These are phyloP conservation scores for Aspergillus sergii DNA, from an alignment of 2,329 filamentous ascomycete genomes.

Conservation along the genomic window DNA sequence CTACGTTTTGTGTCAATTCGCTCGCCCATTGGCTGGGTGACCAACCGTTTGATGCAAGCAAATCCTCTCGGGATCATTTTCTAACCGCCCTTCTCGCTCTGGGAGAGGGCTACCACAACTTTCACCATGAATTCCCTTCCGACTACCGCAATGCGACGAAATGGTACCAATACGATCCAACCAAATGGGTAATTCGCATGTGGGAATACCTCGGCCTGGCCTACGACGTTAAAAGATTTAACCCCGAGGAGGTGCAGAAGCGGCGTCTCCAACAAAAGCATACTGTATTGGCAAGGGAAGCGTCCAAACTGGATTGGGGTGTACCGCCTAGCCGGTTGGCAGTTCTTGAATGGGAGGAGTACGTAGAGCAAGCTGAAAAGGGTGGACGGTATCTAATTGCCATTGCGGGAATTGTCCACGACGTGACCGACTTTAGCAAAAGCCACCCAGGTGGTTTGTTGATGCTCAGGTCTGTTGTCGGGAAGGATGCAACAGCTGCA, in stretches of 20 bases:
- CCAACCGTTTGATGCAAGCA: conserved; percentile 19
- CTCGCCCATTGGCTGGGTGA: conserved; percentile 59
- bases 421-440: conserved; percentile 16
- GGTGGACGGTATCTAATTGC: conserved; percentile 2
- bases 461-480: conserved; percentile 9
- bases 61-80: conserved; percentile 17
- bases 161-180: conserved; percentile 23
- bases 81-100: conserved; percentile 15
- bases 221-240: conserved; percentile 15
- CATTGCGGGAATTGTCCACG: conserved; percentile 18
- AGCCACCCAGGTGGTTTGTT: conserved; percentile 16
- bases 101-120: conserved; percentile 23
- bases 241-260: conserved; percentile 20
- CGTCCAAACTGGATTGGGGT: conserved; percentile 14
- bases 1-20: conserved; percentile 81
- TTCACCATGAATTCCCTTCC: conserved; percentile 22
- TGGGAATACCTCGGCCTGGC: conserved; percentile 18
- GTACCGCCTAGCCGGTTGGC: conserved; percentile 9
- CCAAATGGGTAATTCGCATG: conserved; percentile 19
- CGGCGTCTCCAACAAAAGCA: conserved; percentile 18
- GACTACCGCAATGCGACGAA: conserved; percentile 21
- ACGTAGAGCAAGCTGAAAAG: not conserved
- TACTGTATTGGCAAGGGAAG: conserved; percentile 11
- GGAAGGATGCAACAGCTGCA: conserved; percentile 18
- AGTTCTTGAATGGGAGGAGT: conserved; percentile 17